These are phyloP conservation scores for Kockiozyma suomiensis DNA, from an alignment of 805 yeast species.

Conservation along the genomic window DNA sequence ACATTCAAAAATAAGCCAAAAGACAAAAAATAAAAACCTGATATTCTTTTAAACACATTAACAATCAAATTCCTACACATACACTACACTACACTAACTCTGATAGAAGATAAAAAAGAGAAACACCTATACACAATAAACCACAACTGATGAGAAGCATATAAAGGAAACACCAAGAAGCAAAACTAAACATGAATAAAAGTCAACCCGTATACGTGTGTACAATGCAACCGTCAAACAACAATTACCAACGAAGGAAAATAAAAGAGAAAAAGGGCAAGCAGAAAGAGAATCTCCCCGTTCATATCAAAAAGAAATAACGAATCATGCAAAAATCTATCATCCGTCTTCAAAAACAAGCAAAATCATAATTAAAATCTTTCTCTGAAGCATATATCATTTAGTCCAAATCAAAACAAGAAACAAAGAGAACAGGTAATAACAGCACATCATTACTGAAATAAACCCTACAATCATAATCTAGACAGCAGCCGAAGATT, in stretches of 20 bases:
- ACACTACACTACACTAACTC: neutral
- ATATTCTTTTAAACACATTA: neutral
- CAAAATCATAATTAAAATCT: neutral
- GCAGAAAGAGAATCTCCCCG: neutral
- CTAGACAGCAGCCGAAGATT: slow-evolving; percentile 11
- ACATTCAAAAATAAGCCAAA: neutral
- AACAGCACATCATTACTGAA: neutral
- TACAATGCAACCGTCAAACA: neutral
- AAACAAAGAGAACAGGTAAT: neutral
- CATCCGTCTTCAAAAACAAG: neutral
- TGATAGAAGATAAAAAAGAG: neutral
- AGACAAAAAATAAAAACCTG: no score
- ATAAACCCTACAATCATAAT: neutral
- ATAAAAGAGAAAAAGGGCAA: neutral
- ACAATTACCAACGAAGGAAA: neutral
- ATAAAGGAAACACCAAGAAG: neutral
- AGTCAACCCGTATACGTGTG: neutral
- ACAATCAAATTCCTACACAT: neutral
- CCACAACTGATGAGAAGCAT: neutral
- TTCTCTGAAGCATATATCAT: neutral
- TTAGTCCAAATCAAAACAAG: neutral
- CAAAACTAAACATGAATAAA: neutral
- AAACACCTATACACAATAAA: neutral
- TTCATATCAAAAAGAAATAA: neutral
- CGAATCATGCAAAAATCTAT: neutral